Conservation (phyloP, 768 basidiomycete genomes). For the Russula sp. region DNA sequence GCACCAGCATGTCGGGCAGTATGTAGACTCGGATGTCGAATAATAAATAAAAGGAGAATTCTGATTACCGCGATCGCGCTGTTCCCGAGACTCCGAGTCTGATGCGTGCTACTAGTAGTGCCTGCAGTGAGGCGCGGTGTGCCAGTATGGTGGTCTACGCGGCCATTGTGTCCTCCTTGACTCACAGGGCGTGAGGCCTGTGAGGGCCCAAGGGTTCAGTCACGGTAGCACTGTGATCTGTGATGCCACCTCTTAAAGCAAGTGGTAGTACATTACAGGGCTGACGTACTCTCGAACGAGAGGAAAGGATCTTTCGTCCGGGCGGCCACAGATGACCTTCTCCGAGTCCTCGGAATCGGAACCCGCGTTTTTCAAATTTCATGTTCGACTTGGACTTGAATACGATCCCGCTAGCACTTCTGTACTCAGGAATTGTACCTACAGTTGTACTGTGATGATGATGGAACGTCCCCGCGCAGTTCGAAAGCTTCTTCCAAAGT, state of each 20-base stretch:
- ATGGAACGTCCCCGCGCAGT: not conserved
- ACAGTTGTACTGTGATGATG: not conserved
- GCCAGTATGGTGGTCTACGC: too few species aligned
- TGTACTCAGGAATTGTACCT: not conserved
- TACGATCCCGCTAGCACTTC: not conserved
- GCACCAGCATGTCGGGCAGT: not conserved
- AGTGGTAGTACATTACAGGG: not conserved
- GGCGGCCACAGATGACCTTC: slow-evolving; percentile 10
- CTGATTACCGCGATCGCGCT: too few species aligned
- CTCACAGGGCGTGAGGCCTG: too few species aligned
- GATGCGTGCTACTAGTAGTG: too few species aligned
- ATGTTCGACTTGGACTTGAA: not conserved
- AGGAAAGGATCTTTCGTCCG: not conserved
- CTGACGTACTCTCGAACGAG: not conserved
- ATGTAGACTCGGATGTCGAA: not conserved
- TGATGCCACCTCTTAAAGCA: not conserved
- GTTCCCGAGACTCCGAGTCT: not conserved
- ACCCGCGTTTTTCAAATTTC: not conserved
- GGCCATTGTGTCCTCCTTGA: too few species aligned
- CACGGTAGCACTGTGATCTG: not conserved
- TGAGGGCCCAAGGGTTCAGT: too few species aligned
- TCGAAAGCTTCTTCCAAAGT: not conserved
- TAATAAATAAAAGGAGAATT: too few species aligned
- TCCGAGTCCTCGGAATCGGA: slow-evolving; percentile 19
- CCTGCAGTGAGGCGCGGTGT: too few species aligned